These are phyloP conservation scores for Yarrowia hollandica DNA, from an alignment of 805 yeast species.

Conservation along the genomic window DNA sequence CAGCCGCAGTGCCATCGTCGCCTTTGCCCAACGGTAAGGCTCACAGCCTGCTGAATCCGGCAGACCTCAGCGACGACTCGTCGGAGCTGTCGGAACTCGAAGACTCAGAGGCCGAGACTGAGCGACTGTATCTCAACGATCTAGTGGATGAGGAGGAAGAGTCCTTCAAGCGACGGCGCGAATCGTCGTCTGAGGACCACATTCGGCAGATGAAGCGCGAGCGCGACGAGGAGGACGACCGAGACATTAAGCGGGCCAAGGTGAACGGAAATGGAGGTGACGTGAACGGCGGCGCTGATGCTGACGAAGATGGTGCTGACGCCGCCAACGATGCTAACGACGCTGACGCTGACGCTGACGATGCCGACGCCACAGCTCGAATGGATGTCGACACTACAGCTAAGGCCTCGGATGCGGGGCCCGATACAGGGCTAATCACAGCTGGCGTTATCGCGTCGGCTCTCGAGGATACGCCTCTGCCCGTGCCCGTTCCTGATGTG, in stretches of 20 bases:
- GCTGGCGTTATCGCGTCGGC: not conserved
- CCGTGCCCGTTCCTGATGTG: not conserved
- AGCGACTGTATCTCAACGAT: slow-evolving; percentile 65
- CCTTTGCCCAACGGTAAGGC: not conserved
- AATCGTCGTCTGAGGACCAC: slow-evolving; percentile 23
- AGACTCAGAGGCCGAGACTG: slow-evolving; percentile 88
- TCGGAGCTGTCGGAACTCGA: slow-evolving; percentile 49
- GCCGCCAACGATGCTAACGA: slow-evolving; percentile 34
- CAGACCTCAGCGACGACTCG: slow-evolving; percentile 36
- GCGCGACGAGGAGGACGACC: slow-evolving; percentile 31
- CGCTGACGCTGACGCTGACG: not conserved
- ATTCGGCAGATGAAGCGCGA: slow-evolving; percentile 29
- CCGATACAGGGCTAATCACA: not conserved
- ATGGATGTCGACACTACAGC: slow-evolving; percentile 1
- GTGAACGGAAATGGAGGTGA: slow-evolving; percentile 35
- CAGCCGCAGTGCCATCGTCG: too few relatives aligned
- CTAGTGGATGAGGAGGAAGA: slow-evolving; percentile 41
- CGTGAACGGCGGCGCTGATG: slow-evolving; percentile 36
- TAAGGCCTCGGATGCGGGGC: not conserved
- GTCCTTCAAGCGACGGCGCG: slow-evolving; percentile 24
- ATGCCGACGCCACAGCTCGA: not conserved
- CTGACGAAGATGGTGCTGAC: slow-evolving; percentile 34
- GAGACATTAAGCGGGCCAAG: slow-evolving; percentile 26
- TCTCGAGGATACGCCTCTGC: slow-evolving; percentile 13
- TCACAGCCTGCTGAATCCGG: slow-evolving; percentile 12